Conservation (phyloP, 345 rosid genomes). For the Kandelia obovata region DNA sequence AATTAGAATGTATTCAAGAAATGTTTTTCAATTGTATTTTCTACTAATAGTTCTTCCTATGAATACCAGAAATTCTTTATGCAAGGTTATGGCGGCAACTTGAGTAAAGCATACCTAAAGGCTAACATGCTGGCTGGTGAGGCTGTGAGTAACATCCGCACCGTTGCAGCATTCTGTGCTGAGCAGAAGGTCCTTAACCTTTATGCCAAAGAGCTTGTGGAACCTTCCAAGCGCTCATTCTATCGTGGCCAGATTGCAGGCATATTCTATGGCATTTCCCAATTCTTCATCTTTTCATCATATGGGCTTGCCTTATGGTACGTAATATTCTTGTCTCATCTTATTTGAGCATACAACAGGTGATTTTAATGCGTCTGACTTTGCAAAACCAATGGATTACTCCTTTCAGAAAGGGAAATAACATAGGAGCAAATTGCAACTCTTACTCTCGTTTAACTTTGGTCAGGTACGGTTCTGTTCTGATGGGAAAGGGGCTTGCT, state of each 20-base stretch:
- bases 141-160: conserved; percentile 88
- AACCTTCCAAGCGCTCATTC: conserved; percentile 72
- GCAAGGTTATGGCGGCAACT: conserved; percentile 94
- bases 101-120: conserved; percentile 86
- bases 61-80: conserved; percentile 78
- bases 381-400: not conserved
- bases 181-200: conserved; percentile 84
- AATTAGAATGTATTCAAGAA: not conserved
- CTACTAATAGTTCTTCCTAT: conserved; percentile 2
- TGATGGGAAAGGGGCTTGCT: conserved; percentile 80
- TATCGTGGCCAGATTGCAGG: conserved; percentile 93
- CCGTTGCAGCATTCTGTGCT: conserved; percentile 89
- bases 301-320: conserved; percentile 97
- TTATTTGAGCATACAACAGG: not conserved
- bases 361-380: not conserved
- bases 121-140: conserved; percentile 98
- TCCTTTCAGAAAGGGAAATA: not conserved
- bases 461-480: conserved; percentile 82
- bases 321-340: conserved; percentile 14
- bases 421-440: conserved; percentile 4
- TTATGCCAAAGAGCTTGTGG: conserved; percentile 68
- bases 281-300: conserved; percentile 95
- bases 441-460: conserved; percentile 11
- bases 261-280: conserved; percentile 79
- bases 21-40: not conserved